phyloP scores from a whole-genome alignment of 345 rosid genomes.

The Bruguiera parviflora region DNA sequence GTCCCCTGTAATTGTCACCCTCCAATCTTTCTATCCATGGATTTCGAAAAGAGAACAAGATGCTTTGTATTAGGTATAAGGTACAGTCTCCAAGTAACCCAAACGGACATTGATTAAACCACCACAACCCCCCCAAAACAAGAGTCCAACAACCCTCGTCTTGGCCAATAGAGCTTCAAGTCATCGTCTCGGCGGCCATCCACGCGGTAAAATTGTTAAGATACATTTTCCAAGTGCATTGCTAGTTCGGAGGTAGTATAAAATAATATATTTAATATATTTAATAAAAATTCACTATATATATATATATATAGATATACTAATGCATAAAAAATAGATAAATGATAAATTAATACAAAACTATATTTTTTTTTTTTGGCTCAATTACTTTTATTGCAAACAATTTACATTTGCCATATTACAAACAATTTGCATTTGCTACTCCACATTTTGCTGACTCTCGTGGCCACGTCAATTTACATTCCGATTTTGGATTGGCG shows the following conservation, averaged over 20 bases:
- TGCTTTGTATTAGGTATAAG: slow-evolving; percentile 75
- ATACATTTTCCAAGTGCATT: too few relatives aligned
- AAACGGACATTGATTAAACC: slow-evolving; percentile 47
- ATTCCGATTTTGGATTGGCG: too few relatives aligned
- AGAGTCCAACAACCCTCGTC: slow-evolving; percentile 45
- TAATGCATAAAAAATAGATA: too few relatives aligned
- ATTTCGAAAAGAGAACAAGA: slow-evolving; percentile 65
- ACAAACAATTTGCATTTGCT: background rate
- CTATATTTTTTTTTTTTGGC: too few relatives aligned
- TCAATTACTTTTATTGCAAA: too few relatives aligned
- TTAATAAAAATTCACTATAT: too few relatives aligned
- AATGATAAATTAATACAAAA: too few relatives aligned
- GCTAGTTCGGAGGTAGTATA: too few relatives aligned
- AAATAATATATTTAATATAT: too few relatives aligned
- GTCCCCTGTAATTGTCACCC: slow-evolving; percentile 61
- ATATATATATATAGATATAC: too few relatives aligned
- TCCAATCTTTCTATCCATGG: slow-evolving; percentile 60
- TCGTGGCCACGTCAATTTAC: background rate
- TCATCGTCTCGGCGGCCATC: slow-evolving; percentile 59
- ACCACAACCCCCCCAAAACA: slow-evolving; percentile 53
- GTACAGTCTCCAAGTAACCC: slow-evolving; percentile 77
- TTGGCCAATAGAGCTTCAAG: slow-evolving; percentile 62
- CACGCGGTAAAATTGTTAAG: slow-evolving; percentile 67
- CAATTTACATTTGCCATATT: too few relatives aligned
- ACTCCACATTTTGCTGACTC: background rate